phyloP scores from a whole-genome alignment of 495 filamentous ascomycete genomes.

The Hypoxylon intermedium region DNA sequence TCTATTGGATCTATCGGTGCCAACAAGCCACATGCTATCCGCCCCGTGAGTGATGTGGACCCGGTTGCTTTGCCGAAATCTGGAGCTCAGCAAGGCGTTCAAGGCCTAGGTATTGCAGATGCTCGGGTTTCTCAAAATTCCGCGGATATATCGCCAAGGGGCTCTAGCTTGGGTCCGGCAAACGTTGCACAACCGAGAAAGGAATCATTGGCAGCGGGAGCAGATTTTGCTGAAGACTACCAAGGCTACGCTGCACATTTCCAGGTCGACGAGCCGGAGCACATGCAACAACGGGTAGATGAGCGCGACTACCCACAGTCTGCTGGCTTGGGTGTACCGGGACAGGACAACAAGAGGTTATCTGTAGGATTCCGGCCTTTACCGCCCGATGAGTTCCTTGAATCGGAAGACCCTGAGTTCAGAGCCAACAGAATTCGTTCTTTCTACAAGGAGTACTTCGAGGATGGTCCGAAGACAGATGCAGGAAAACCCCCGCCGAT shows the following conservation, averaged over 20 bases:
- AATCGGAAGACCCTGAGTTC: slow-evolving; percentile 88
- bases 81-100: slow-evolving; percentile 2
- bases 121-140: slow-evolving; percentile 22
- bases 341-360: slow-evolving; percentile 72
- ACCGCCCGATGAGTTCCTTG: slow-evolving; percentile 72
- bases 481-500: slow-evolving; percentile 53
- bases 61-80: slow-evolving; percentile 11
- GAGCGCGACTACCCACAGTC: slow-evolving; percentile 41
- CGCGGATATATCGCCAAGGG: slow-evolving; percentile 16
- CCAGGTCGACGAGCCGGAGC: slow-evolving; percentile 36
- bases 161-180: slow-evolving; percentile 8
- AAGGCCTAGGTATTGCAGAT: slow-evolving; percentile 28
- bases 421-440: slow-evolving; percentile 95
- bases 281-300: slow-evolving; percentile 43
- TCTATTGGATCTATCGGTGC: slow-evolving; percentile 28
- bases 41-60: slow-evolving; percentile 17
- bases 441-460: slow-evolving; percentile 99
- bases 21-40: slow-evolving; percentile 17
- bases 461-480: slow-evolving; percentile 71
- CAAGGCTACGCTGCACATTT: slow-evolving; percentile 38
- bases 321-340: slow-evolving; percentile 60
- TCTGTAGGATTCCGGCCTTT: slow-evolving; percentile 93
- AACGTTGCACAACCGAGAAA: slow-evolving; percentile 28
- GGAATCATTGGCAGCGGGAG: slow-evolving; percentile 31
- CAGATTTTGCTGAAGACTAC: slow-evolving; percentile 26